These are phyloP conservation scores for Platanthera guangdongensis DNA, from an alignment of 106 monocot genomes.

Conservation along the genomic window DNA sequence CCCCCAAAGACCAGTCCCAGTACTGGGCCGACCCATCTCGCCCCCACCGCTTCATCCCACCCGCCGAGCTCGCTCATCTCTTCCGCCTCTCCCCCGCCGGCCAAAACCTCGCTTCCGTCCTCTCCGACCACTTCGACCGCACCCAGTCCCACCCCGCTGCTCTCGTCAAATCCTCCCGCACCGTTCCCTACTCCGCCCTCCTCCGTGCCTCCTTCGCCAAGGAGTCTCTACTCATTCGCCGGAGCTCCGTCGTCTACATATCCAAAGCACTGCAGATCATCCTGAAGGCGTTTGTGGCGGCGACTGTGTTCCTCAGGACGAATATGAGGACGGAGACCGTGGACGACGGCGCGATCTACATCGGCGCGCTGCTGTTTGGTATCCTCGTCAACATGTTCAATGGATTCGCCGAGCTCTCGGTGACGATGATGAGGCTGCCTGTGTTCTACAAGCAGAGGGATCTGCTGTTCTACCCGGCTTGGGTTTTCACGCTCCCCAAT, in stretches of 20 bases:
- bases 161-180: conserved; percentile 9
- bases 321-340: conserved; percentile 26
- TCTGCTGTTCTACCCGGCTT: conserved; percentile 76
- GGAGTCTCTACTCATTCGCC: conserved; percentile 65
- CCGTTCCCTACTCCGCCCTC: conserved; percentile 37
- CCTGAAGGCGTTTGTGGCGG: background rate
- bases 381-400: conserved; percentile 56
- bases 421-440: conserved; percentile 62
- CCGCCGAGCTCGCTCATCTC: conserved; percentile 36
- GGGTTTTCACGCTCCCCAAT: conserved; percentile 70
- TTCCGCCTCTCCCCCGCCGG: conserved; percentile 38
- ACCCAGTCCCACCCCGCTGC: background rate
- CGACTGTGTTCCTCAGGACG: background rate
- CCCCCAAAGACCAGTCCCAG: conserved; percentile 71
- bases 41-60: conserved; percentile 47
- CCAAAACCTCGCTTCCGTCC: conserved; percentile 33
- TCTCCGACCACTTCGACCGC: conserved; percentile 10
- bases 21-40: conserved; percentile 48
- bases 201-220: conserved; percentile 53
- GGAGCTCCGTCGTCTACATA: conserved; percentile 35
- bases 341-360: conserved; percentile 38
- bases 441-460: conserved; percentile 84
- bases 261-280: background rate
- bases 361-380: conserved; percentile 54
- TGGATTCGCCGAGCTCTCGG: conserved; percentile 61